Percentiles rank a stretch among this genome's conserved stretches.
These are phyloP conservation scores for Chenopodium berlandieri DNA, from an alignment of 148 eudicot genomes.

Conservation along the genomic window DNA sequence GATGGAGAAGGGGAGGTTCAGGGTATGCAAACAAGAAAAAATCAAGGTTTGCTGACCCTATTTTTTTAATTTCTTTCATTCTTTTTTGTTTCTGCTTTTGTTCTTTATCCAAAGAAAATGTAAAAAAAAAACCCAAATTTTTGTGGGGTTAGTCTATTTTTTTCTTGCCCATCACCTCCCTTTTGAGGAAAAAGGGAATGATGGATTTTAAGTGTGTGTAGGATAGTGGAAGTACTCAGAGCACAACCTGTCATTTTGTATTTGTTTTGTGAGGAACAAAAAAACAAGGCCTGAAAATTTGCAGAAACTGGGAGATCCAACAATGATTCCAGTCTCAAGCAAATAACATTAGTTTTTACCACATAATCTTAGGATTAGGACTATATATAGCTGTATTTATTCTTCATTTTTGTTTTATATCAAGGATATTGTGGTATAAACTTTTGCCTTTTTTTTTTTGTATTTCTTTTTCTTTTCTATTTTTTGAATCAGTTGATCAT, in stretches of 20 bases:
- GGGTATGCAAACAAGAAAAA: constrained; percentile 21
- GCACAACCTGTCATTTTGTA: constrained; percentile 35
- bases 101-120: constrained; percentile 24
- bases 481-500: constrained; percentile 25
- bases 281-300: constrained; percentile 16
- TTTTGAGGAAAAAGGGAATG: constrained; percentile 32
- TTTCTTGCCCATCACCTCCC: constrained; percentile 26
- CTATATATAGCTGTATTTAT: constrained; percentile 23
- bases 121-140: constrained; percentile 23
- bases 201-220: constrained; percentile 36
- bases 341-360: constrained; percentile 20
- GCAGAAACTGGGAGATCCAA: constrained; percentile 28
- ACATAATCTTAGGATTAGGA: constrained; percentile 19
- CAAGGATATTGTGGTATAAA: constrained; percentile 21
- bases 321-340: constrained; percentile 27
- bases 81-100: constrained; percentile 12
- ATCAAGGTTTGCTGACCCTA: constrained; percentile 24
- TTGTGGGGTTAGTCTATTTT: constrained; percentile 24
- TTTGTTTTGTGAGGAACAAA: constrained; percentile 19
- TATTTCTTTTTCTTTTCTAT: background rate
- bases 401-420: constrained; percentile 12
- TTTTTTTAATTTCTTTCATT: constrained; percentile 4
- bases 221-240: constrained; percentile 26
- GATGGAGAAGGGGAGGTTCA: constrained; percentile 30
- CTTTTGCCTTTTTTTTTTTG: background rate